Conservation (phyloP, 2,329 filamentous ascomycete species). For the Penicillium sp. region DNA sequence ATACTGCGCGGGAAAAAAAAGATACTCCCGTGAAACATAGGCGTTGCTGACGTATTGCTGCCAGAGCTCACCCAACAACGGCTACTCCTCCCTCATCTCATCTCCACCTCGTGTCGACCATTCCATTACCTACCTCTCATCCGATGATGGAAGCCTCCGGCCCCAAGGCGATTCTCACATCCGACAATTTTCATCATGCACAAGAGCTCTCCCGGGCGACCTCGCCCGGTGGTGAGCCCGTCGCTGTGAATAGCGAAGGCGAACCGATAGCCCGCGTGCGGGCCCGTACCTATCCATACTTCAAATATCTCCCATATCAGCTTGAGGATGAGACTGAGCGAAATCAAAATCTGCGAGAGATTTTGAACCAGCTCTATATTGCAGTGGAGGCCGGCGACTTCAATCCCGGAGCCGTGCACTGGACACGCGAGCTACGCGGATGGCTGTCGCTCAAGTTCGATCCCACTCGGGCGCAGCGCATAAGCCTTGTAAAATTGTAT, state of each 20-base stretch:
- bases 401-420: slow-evolving; percentile 87
- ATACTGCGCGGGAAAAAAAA: background rate
- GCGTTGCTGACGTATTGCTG: slow-evolving; percentile 27
- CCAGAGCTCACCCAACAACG: slow-evolving; percentile 30
- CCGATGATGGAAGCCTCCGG: slow-evolving; percentile 39
- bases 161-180: slow-evolving; percentile 37
- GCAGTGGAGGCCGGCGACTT: slow-evolving; percentile 91
- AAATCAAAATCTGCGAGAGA: slow-evolving; percentile 77
- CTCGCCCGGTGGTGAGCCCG: slow-evolving; percentile 65
- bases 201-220: slow-evolving; percentile 82
- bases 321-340: slow-evolving; percentile 78
- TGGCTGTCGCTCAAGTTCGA: slow-evolving; percentile 98
- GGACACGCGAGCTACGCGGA: slow-evolving; percentile 91
- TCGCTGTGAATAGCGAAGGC: slow-evolving; percentile 53
- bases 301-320: slow-evolving; percentile 81
- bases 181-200: slow-evolving; percentile 44
- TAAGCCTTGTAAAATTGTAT: slow-evolving; percentile 84
- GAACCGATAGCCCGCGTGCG: slow-evolving; percentile 66
- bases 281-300: slow-evolving; percentile 90
- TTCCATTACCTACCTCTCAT: slow-evolving; percentile 18
- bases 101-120: slow-evolving; percentile 23
- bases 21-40: background rate
- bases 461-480: slow-evolving; percentile 78
- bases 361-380: slow-evolving; percentile 91
- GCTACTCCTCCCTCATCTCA: slow-evolving; percentile 21